Evolutionary conservation across 2,329 filamentous ascomycete genomes (phyloP).

Genomic region (Fusarium abutilonis): DNA sequence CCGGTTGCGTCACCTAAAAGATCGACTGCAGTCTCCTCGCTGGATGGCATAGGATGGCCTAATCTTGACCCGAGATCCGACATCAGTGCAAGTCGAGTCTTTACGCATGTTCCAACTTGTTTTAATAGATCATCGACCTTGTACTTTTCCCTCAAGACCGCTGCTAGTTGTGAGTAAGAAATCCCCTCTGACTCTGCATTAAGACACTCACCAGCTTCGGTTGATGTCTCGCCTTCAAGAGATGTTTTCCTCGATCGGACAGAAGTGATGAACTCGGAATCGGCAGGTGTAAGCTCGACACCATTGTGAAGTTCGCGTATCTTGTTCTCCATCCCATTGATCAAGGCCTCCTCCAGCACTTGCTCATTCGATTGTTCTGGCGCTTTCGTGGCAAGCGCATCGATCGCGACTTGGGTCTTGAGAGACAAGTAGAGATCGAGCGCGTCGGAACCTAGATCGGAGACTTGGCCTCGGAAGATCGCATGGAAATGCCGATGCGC

Average conservation of each 20-base stretch:
- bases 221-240: constrained; percentile 46
- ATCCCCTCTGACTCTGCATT: neutral
- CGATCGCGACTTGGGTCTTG: constrained; percentile 63
- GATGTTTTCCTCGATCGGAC: constrained; percentile 49
- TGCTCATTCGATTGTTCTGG: constrained; percentile 63
- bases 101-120: constrained; percentile 49
- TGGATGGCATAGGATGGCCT: constrained; percentile 50
- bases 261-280: constrained; percentile 49
- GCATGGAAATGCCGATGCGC: constrained; percentile 59
- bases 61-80: constrained; percentile 50
- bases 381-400: constrained; percentile 60
- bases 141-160: constrained; percentile 52
- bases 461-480: constrained; percentile 57
- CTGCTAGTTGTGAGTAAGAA: constrained; percentile 31
- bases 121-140: constrained; percentile 54
- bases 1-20: constrained; percentile 43
- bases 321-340: constrained; percentile 63
- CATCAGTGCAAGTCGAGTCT: constrained; percentile 48
- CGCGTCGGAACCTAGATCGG: constrained; percentile 55
- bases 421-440: constrained; percentile 58
- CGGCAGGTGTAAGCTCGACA: constrained; percentile 49
- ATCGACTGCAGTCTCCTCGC: constrained; percentile 42
- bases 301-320: constrained; percentile 50
- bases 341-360: constrained; percentile 65
- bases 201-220: constrained; percentile 44